phyloP scores from a whole-genome alignment of 257 asterid genomes.

The Nemophila menziesii region DNA sequence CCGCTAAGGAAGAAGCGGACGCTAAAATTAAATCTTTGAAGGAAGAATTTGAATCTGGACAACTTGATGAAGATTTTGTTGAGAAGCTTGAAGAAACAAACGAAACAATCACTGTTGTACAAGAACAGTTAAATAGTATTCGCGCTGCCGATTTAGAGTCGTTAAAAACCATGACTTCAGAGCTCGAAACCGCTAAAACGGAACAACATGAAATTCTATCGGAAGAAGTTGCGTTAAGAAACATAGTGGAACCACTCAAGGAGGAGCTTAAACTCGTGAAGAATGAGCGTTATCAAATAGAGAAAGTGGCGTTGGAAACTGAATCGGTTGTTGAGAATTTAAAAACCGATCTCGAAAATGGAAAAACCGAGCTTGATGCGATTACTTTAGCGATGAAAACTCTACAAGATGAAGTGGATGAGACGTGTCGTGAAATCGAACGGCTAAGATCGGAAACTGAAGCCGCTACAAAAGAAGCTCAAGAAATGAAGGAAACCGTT shows the following conservation, averaged over 20 bases:
- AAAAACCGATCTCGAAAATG: conserved; percentile 32
- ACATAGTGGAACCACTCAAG: conserved; percentile 19
- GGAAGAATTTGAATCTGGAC: conserved; percentile 25
- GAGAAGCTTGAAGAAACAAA: conserved; percentile 49
- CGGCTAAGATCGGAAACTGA: conserved; percentile 33
- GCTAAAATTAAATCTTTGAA: conserved; percentile 26
- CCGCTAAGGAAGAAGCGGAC: conserved; percentile 31
- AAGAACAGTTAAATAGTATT: conserved; percentile 36
- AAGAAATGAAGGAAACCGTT: conserved; percentile 22
- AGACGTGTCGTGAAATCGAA: conserved; percentile 23
- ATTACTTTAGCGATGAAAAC: conserved; percentile 15
- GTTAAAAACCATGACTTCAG: conserved; percentile 14
- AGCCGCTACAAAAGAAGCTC: conserved; percentile 28
- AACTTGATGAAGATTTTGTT: conserved; percentile 22
- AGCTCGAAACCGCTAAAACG: conserved; percentile 35
- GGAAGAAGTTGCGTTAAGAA: conserved; percentile 28
- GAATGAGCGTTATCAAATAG: conserved; percentile 19
- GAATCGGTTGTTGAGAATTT: conserved; percentile 26
- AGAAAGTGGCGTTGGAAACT: conserved; percentile 22
- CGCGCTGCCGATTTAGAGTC: conserved; percentile 29
- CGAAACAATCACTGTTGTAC: conserved; percentile 39
- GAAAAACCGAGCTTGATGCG: conserved; percentile 34
- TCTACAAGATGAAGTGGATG: conserved; percentile 17
- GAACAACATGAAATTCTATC: conserved; percentile 22
- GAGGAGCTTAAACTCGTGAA: conserved; percentile 30